Conservation (phyloP, 164 flowering plant species). For the Liquidambar formosana region DNA sequence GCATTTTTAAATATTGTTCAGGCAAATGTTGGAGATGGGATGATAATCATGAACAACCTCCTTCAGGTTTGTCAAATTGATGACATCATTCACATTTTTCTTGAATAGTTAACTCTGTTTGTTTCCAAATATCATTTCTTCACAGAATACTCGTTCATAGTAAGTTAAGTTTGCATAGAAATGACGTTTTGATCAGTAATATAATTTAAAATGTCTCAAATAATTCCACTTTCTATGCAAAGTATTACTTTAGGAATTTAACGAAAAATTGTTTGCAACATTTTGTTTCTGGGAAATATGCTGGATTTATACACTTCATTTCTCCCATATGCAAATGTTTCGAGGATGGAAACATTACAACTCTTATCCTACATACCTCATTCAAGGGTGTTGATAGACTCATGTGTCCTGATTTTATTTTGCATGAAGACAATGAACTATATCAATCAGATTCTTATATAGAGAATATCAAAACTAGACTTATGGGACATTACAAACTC, state of each 20-base stretch:
- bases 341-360: too few relatives aligned
- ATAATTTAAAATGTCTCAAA: too few relatives aligned
- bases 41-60: conserved; percentile 52
- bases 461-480: too few relatives aligned
- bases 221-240: too few relatives aligned
- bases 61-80: conserved; percentile 37
- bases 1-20: conserved; percentile 42
- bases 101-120: not conserved
- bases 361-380: not conserved
- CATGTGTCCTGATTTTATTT: not conserved
- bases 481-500: too few relatives aligned
- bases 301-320: not conserved
- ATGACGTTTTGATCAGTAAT: too few relatives aligned
- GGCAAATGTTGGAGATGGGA: conserved; percentile 57
- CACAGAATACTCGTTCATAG: too few relatives aligned
- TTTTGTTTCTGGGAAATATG: not conserved
- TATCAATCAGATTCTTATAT: too few relatives aligned
- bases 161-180: too few relatives aligned
- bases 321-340: too few relatives aligned
- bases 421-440: too few relatives aligned
- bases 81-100: not conserved
- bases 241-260: not conserved
- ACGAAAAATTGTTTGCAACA: not conserved
- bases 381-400: not conserved
- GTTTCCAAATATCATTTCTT: too few relatives aligned